Percentiles rank a stretch among this genome's conserved stretches.
phyloP scores from a whole-genome alignment of 352 stramenopile genomes.

The Pythium biforme region DNA sequence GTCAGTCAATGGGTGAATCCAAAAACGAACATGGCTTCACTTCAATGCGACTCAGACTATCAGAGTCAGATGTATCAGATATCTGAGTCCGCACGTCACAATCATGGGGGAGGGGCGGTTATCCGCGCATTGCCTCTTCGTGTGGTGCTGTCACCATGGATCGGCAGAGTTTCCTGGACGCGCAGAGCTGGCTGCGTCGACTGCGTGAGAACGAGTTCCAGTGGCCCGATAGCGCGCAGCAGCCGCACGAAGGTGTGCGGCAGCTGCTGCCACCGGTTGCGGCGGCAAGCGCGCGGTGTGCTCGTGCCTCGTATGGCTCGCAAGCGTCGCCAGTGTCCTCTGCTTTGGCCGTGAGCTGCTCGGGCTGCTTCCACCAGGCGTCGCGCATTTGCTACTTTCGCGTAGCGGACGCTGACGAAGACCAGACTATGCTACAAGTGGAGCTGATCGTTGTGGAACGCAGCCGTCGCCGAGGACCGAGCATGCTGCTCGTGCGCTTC shows the following conservation, averaged over 20 bases:
- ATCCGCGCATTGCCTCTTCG: not conserved
- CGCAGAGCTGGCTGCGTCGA: constrained; percentile 34
- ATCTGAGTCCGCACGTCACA: not conserved
- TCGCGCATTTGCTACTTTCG: constrained; percentile 38
- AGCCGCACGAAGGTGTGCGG: not conserved
- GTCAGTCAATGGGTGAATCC: not conserved
- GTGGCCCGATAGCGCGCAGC: constrained; percentile 3
- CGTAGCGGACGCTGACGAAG: constrained; percentile 17
- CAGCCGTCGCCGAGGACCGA: too few species aligned
- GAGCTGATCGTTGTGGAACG: constrained; percentile 20
- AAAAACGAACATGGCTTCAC: constrained; percentile 8
- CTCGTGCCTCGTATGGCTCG: not conserved
- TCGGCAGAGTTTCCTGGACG: constrained; percentile 29
- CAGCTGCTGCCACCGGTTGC: not conserved
- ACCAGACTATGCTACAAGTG: constrained; percentile 36
- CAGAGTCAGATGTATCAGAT: not conserved
- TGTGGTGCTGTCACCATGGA: constrained; percentile 22
- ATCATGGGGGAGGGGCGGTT: not conserved
- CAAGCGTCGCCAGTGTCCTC: not conserved
- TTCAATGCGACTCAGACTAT: not conserved
- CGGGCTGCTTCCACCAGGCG: constrained; percentile 39
- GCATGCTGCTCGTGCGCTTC: constrained; percentile 30
- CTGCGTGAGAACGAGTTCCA: constrained; percentile 8
- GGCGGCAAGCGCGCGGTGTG: not conserved
- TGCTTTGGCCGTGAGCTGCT: constrained; percentile 7